Evolutionary conservation across 176 grass and related monocot species (phyloP), one percentile per base, ranked within the genome.

Genomic region (Carex parvula): DNA sequence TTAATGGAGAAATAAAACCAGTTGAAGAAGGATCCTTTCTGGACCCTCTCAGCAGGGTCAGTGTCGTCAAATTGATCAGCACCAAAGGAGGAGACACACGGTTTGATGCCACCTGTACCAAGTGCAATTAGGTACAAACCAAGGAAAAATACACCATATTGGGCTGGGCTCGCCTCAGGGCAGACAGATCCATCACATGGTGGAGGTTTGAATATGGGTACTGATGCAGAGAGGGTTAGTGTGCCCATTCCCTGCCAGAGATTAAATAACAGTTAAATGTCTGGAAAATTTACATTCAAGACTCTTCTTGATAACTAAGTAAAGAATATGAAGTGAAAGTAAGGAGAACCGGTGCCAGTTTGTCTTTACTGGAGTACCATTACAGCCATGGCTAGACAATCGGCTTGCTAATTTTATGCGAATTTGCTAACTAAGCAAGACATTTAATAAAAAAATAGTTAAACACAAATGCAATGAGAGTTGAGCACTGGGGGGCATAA

Each of bases 1-100:
- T 97, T 97, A 80, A 97, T 88, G 29, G 94, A 93, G 81, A 97
- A 93, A 85, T 97, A 97, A 65, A 93, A 97, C 94, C 94, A 97
- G 20, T 97, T 97, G 88, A 97, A 97, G 89, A 93, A 97, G 78
- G 94, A 93, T 21, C 89, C 94, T 78, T 97, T 97, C 86, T 91
- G 89, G 63, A 91, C 84, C 63, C 89, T 64, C 62, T 97, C 94
- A 24, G 64, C 73, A 81, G 91, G 77, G 83, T 97, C 94, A 44
- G 94, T 97, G 37, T 97, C 94, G 84, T 97, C 94, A 84, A 97
- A 97, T 84, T 97, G 94, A 85, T 97, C 94, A 0, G 94, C 94
- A 76, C 94, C 94, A 66, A 97, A 97, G 52, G 94, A 91, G 52
- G 94, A 97, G 30, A 93, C 94, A 64, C 94, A 97, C 0, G 94